These are phyloP conservation scores for Phytophthora boehmeriae DNA, from an alignment of 352 stramenopile genomes.

Conservation along the genomic window DNA sequence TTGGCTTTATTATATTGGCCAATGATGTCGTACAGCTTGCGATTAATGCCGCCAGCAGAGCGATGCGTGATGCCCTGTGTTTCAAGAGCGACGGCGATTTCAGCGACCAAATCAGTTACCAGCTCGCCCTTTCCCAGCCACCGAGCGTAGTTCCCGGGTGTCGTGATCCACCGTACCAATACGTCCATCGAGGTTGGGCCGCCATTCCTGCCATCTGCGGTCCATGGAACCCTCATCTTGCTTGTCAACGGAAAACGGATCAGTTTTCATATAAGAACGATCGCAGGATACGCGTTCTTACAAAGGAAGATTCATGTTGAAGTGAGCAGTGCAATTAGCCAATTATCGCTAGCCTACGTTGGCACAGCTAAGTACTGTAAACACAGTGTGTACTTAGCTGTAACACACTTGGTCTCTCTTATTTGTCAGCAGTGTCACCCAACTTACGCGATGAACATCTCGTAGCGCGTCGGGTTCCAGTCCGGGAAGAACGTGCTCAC, in stretches of 20 bases:
- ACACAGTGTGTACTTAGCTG: neutral
- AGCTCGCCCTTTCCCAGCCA: conserved; percentile 15
- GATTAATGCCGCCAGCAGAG: conserved; percentile 2
- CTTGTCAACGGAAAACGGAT: no score
- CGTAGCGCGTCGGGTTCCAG: conserved; percentile 33
- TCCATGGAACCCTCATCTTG: no score
- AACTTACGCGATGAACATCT: conserved; percentile 22
- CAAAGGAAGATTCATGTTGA: no score
- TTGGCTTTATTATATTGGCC: conserved; percentile 26
- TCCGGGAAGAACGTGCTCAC: conserved; percentile 32
- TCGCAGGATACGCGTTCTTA: no score
- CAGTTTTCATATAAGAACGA: no score
- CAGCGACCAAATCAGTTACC: neutral
- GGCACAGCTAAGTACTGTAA: no score
- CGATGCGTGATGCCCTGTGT: conserved; percentile 10
- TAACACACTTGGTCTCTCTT: no score
- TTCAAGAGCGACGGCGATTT: conserved; percentile 8
- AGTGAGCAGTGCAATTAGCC: no score
- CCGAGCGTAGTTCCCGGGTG: conserved; percentile 19
- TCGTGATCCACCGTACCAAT: conserved; percentile 29
- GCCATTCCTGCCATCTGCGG: neutral
- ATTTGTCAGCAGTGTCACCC: no score
- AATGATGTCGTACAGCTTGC: conserved; percentile 6
- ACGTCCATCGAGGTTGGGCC: conserved; percentile 21
- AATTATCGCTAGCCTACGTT: no score